Conservation (phyloP, 805 yeast species). For the Pichia manshurica region DNA sequence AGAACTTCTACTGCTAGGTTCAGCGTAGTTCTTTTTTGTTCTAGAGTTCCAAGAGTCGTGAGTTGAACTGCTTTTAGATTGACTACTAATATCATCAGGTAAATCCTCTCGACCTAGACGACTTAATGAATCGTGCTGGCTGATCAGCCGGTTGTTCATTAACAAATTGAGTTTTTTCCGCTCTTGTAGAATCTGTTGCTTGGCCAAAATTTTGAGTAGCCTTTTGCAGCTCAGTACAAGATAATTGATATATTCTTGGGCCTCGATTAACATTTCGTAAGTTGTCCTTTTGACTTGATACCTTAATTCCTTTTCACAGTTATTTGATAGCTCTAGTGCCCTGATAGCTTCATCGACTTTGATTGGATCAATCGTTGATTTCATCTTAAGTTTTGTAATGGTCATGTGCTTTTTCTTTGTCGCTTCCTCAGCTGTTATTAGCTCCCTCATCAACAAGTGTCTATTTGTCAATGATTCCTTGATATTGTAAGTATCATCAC, state of each 20-base stretch:
- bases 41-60: conserved; percentile 33
- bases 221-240: conserved; percentile 46
- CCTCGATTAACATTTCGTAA: conserved; percentile 76
- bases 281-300: conserved; percentile 76
- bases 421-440: conserved; percentile 68
- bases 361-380: conserved; percentile 72
- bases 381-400: conserved; percentile 66
- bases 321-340: conserved; percentile 70
- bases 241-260: conserved; percentile 50
- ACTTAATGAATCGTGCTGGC: conserved; percentile 42
- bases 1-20: not conserved
- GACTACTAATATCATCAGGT: conserved; percentile 26
- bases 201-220: conserved; percentile 52
- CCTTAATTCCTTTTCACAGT: conserved; percentile 69
- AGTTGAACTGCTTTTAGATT: not conserved
- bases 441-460: conserved; percentile 86
- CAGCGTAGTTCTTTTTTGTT: conserved; percentile 21
- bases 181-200: conserved; percentile 78
- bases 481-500: conserved; percentile 74
- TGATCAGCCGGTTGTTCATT: conserved; percentile 46
- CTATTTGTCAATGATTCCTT: conserved; percentile 92
- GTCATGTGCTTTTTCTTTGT: conserved; percentile 64
- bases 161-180: conserved; percentile 70
- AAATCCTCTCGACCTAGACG: conserved; percentile 71
- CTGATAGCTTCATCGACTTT: conserved; percentile 88